Percentiles rank a stretch among this genome's conserved stretches.
phyloP scores from a whole-genome alignment of 1,284 basidiomycete genomes.

The Thelephora terrestris region DNA sequence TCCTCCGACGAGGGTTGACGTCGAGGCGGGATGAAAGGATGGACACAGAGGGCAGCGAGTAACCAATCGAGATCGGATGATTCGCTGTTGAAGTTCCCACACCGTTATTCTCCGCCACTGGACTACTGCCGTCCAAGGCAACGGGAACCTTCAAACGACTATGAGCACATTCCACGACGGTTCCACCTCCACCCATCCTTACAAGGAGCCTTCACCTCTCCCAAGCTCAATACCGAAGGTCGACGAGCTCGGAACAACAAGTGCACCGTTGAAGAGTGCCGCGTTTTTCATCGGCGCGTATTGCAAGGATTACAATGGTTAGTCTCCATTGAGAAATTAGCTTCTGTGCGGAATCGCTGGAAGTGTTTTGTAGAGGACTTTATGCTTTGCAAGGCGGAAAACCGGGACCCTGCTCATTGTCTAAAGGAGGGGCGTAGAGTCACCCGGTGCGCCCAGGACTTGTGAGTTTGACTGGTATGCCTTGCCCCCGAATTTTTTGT shows the following conservation, averaged over 20 bases:
- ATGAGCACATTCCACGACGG: constrained; percentile 45
- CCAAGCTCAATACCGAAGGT: constrained; percentile 75
- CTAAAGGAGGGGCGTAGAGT: constrained; percentile 94
- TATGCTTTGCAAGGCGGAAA: constrained; percentile 97
- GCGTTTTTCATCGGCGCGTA: constrained; percentile 95
- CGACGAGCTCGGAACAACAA: constrained; percentile 84
- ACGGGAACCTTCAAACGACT: constrained; percentile 17
- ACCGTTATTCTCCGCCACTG: neutral
- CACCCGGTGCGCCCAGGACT: constrained; percentile 88
- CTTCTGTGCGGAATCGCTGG: neutral
- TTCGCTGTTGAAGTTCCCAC: too few relatives aligned
- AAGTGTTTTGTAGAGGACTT: constrained; percentile 74
- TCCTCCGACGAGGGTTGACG: too few relatives aligned
- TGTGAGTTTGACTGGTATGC: constrained; percentile 49
- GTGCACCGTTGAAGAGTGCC: constrained; percentile 92
- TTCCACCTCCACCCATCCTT: constrained; percentile 33
- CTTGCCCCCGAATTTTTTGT: neutral
- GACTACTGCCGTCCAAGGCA: neutral
- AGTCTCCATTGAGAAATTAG: constrained; percentile 23
- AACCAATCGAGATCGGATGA: too few relatives aligned
- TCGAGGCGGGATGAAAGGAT: too few relatives aligned
- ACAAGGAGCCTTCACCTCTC: constrained; percentile 64
- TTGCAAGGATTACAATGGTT: constrained; percentile 96
- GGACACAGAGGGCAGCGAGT: too few relatives aligned
- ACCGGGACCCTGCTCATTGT: constrained; percentile 85